Base-by-base conservation (phyloP, 495 filamentous ascomycete genomes). In the Aspergillus homomorphus region DNA sequence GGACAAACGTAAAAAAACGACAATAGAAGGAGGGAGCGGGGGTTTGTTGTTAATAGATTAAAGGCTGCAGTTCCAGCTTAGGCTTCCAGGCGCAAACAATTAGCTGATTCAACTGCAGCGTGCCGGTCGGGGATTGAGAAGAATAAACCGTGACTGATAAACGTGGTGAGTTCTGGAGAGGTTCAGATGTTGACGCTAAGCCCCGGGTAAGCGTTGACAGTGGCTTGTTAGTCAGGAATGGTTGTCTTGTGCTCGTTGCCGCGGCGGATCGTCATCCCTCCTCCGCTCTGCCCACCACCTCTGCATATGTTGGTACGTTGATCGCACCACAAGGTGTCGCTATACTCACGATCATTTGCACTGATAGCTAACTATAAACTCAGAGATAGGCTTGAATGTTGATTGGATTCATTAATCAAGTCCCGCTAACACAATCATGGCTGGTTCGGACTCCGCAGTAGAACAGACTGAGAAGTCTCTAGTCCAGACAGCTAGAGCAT, bases 401-500 rank as follows among this genome's bases (percentile, higher is more conserved):
- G 4, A 38, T 28, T 28, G 4, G 4, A 38, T 12, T n/a, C 33
- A 38, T 12, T 2, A 12, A 38, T 38, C 15, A n/a, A 16, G 48
- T 14, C 12, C 19, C 21, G 15, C 24, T 18, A 10, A 18, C 19
- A 8, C 56, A 61, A 19, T 26, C 51, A 67, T 64, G 62, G 55
- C 62, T 26, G 62, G 53, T 18, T 45, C 58, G 33, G 70, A 80
- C 19, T 67, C 71, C 28, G 33, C 68, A 33, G 61, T 77, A 52
- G 71, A 79, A 59, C 63, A 76, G 57, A 67, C 74, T 33, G 77
- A 84, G 65, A 74, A 76, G 61, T 77, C 79, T 26, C 57, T 83
- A 14, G 67, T 83, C 20, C 76, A 80, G 53, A 76, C 73, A 30
- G 73, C 85, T 26, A 74, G 78, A 61, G 81, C 79, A 51, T 92